A percentile compares a stretch with the other conserved stretches of the same genome.
Conservation (phyloP, 345 rosid species). For the Euphorbia tirucalli region DNA sequence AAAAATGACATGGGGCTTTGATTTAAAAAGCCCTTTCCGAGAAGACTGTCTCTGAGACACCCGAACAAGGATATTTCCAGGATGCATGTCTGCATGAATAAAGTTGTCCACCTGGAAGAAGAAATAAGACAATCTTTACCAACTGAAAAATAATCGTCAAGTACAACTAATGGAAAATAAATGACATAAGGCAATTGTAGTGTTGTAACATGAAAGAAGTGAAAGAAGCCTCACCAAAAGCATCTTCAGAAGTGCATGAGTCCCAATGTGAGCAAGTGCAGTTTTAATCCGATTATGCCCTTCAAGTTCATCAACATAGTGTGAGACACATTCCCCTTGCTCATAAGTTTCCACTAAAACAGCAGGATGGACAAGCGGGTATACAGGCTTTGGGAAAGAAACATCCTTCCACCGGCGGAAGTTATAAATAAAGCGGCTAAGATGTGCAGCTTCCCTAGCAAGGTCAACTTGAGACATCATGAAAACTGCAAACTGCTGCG, state of each 20-base stretch:
- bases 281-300: conserved; percentile 65
- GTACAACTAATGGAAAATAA: neutral
- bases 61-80: conserved; percentile 93
- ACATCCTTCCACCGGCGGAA: conserved; percentile 92
- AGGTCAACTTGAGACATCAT: conserved; percentile 99
- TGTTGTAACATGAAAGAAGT: neutral
- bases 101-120: conserved; percentile 89
- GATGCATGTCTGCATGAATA: conserved; percentile 99
- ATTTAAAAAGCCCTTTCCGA: conserved; percentile 57
- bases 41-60: conserved; percentile 56
- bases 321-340: conserved; percentile 88
- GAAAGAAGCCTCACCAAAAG: conserved; percentile 58
- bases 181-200: neutral
- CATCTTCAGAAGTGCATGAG: conserved; percentile 97
- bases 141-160: neutral
- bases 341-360: conserved; percentile 93
- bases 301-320: conserved; percentile 72
- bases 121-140: conserved; percentile 9
- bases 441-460: conserved; percentile 97
- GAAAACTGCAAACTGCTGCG: conserved; percentile 87
- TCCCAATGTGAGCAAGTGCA: conserved; percentile 90
- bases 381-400: conserved; percentile 94
- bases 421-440: conserved; percentile 88
- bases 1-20: conserved; percentile 93
- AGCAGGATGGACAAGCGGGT: conserved; percentile 95